Conservation (phyloP, 2,329 filamentous ascomycete species). For the Aspergillus pseudonomiae region DNA sequence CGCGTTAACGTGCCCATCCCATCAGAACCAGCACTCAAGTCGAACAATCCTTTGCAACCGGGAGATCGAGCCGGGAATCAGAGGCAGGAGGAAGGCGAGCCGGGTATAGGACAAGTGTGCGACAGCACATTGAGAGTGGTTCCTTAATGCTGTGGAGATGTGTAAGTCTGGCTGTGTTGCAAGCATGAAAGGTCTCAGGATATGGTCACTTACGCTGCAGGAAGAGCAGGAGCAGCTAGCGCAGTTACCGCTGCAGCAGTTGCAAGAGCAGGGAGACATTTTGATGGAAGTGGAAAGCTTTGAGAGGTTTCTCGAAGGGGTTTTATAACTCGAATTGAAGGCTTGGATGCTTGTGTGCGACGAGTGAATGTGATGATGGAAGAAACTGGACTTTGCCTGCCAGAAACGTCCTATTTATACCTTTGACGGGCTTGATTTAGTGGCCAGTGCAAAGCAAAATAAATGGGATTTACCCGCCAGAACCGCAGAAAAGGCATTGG, state of each 20-base stretch:
- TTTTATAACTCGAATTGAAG: neutral
- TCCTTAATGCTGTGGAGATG: neutral
- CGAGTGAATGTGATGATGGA: constrained; percentile 1
- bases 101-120: neutral
- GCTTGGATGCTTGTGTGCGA: constrained; percentile 1
- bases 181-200: neutral
- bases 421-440: neutral
- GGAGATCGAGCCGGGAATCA: neutral
- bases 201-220: constrained; percentile 10
- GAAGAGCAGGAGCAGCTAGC: constrained; percentile 14
- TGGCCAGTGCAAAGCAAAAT: neutral
- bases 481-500: neutral
- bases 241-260: constrained; percentile 17
- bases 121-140: neutral
- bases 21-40: neutral
- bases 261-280: constrained; percentile 17
- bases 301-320: neutral
- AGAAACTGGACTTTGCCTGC: neutral
- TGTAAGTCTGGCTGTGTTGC: neutral
- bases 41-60: neutral
- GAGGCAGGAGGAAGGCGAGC: neutral
- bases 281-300: constrained; percentile 1
- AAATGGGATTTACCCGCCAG: neutral
- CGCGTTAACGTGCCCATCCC: neutral
- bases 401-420: neutral